Conservation (phyloP, 2,329 filamentous ascomycete genomes). For the Colletotrichum noveboracense region DNA sequence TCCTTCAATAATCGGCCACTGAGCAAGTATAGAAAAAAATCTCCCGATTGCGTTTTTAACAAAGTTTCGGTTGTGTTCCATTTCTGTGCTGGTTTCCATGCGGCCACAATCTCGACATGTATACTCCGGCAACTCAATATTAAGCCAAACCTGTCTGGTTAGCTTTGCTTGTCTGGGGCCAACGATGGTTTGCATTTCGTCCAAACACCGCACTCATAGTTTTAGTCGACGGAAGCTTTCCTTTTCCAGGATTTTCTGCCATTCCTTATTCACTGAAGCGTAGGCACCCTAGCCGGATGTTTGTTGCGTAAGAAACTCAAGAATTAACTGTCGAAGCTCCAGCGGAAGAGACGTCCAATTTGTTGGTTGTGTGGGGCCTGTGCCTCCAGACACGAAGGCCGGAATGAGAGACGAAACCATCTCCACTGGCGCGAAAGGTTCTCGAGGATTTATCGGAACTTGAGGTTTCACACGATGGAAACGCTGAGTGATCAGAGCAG, state of each 20-base stretch:
- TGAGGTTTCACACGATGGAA: neutral
- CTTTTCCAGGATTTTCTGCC: conserved; percentile 34
- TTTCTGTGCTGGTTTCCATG: neutral
- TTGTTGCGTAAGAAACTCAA: neutral
- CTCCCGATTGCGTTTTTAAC: conserved; percentile 27
- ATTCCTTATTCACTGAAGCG: conserved; percentile 39
- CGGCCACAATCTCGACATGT: conserved; percentile 22
- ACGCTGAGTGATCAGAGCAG: neutral
- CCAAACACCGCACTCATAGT: conserved; percentile 28
- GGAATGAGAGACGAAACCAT: neutral
- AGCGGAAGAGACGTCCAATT: neutral
- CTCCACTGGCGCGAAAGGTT: neutral
- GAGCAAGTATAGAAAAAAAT: conserved; percentile 34
- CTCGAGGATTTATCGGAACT: neutral
- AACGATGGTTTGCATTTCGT: conserved; percentile 26
- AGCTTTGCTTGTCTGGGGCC: conserved; percentile 23
- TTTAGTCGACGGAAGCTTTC: conserved; percentile 32
- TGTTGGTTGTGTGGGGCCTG: too few species aligned
- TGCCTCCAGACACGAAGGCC: neutral
- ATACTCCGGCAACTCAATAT: conserved; percentile 33
- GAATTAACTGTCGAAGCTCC: neutral
- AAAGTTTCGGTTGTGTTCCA: neutral
- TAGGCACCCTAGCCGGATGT: conserved; percentile 33
- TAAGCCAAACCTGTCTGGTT: conserved; percentile 33
- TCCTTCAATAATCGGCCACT: conserved; percentile 25